Conservation (phyloP, 2,329 filamentous ascomycete genomes). For the Colletotrichum acutatum region DNA sequence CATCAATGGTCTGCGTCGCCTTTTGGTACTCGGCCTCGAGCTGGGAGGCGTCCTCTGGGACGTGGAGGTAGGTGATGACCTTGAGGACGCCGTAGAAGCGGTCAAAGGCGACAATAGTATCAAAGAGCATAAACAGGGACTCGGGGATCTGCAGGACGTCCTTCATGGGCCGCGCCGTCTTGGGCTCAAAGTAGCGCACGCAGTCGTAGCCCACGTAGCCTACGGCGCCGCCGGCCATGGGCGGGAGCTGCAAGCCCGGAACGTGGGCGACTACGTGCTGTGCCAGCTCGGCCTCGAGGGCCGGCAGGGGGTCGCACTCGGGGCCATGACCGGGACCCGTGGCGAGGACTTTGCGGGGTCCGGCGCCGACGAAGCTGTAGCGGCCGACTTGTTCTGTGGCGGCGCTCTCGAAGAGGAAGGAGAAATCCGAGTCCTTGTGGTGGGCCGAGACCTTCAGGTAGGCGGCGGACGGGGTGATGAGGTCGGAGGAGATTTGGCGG, state of each 20-base stretch:
- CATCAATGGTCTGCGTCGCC: conserved; percentile 71
- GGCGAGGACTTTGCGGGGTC: conserved; percentile 81
- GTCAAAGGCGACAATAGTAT: conserved; percentile 94
- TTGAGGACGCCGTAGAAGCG: conserved; percentile 94
- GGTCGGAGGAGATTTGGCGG: conserved; percentile 88
- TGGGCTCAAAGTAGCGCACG: conserved; percentile 96
- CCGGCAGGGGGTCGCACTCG: conserved; percentile 84
- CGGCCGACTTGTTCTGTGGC: conserved; percentile 93
- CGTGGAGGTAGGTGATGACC: conserved; percentile 88
- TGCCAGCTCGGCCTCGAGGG: conserved; percentile 83
- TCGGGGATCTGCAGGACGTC: conserved; percentile 92
- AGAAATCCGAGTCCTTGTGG: conserved; percentile 77
- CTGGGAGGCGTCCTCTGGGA: conserved; percentile 66
- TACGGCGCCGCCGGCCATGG: conserved; percentile 90
- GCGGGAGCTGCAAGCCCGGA: conserved; percentile 84
- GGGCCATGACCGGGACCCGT: conserved; percentile 90
- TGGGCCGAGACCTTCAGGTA: conserved; percentile 90
- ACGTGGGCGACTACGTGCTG: conserved; percentile 84
- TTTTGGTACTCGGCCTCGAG: conserved; percentile 77
- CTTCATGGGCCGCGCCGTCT: conserved; percentile 88
- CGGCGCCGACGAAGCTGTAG: conserved; percentile 94
- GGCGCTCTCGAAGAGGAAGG: conserved; percentile 96
- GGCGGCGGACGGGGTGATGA: conserved; percentile 93
- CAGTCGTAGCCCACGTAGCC: conserved; percentile 99
- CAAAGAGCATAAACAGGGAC: conserved; percentile 95